Base-by-base conservation (phyloP, 495 filamentous ascomycete species). In the Patellaria atrata region DNA sequence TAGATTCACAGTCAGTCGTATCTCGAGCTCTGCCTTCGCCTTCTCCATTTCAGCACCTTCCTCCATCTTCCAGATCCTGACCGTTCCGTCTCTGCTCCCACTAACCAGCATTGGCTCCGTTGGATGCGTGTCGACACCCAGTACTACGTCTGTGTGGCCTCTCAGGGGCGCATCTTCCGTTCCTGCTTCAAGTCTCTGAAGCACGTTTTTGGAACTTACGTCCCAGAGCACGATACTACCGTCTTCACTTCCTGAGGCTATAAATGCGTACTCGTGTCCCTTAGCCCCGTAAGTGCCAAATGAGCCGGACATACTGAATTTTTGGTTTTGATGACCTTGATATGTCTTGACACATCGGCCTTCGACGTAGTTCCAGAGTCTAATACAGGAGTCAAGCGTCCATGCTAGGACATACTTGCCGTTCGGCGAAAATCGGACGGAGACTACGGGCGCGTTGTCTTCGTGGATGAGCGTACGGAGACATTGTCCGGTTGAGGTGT, bases 401-500 rank as follows among this genome's bases (percentile, higher is more conserved):
- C 81, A 93, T 10, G 89, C 89, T 3, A 94, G 65, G 15, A 96
- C 75, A 56, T 79, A 93, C 30, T 79, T 82, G 15, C 89, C 85
- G 50, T 97, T 97, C 3, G 91, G 89, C 24, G 77, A 78, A 59
- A 96, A 97, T 44, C 77, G 75, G 20, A 94, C 89, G 23, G 72
- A 75, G n/a, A 80, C 82, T 0, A 94, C 83, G 7, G 85, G 73
- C 1, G 84, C 81, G 54, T 92, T 92, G 57, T 96, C 91, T 59
- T 94, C 89, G 64, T 94, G 82, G 4, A 97, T 82, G 4, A 97
- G 64, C 0, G 89, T 97, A 18, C 82, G 73, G 9, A 97, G 67
- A 62, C 89, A 97, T 58, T 96, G 91, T 4, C 91, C 91, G 12
- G 87, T 92, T 20, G 75, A 73, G 4, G 91, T 93, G 50, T 97